phyloP scores from a whole-genome alignment of 371 early-diverging fungal genomes.

The Blastocladiella emersonii region DNA sequence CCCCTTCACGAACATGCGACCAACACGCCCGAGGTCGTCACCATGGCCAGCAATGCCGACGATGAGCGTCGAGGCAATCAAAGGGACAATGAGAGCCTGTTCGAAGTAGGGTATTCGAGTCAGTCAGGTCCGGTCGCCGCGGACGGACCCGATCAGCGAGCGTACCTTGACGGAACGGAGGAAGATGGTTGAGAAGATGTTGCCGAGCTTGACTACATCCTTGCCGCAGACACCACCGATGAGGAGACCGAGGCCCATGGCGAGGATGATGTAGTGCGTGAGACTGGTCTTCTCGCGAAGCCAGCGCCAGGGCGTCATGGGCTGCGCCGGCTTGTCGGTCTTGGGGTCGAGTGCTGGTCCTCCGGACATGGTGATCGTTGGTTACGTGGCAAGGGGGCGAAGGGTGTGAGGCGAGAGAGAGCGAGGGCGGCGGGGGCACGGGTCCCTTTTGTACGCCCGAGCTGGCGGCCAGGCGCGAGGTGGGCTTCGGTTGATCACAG shows the following conservation, averaged over 20 bases:
- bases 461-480: too few species aligned
- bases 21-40: constrained; percentile 48
- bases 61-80: constrained; percentile 55
- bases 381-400: too few species aligned
- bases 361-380: too few species aligned
- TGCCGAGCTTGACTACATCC: constrained; percentile 25
- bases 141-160: too few species aligned
- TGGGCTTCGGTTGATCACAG: too few species aligned
- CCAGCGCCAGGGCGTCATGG: constrained; percentile 10
- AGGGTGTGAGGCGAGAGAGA: too few species aligned
- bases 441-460: too few species aligned
- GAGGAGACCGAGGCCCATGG: constrained; percentile 44
- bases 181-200: constrained; percentile 38
- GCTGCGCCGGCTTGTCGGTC: too few species aligned
- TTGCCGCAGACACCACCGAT: constrained; percentile 42
- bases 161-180: constrained; percentile 34
- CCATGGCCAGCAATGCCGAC: constrained; percentile 64
- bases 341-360: too few species aligned
- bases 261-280: constrained; percentile 44
- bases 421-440: too few species aligned
- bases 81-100: constrained; percentile 47
- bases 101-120: too few species aligned
- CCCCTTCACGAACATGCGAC: constrained; percentile 27
- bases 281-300: constrained; percentile 30
- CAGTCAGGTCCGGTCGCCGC: too few species aligned